Evolutionary conservation across 495 filamentous ascomycete genomes (phyloP).

Genomic region (Barbatosphaeria neglecta): DNA sequence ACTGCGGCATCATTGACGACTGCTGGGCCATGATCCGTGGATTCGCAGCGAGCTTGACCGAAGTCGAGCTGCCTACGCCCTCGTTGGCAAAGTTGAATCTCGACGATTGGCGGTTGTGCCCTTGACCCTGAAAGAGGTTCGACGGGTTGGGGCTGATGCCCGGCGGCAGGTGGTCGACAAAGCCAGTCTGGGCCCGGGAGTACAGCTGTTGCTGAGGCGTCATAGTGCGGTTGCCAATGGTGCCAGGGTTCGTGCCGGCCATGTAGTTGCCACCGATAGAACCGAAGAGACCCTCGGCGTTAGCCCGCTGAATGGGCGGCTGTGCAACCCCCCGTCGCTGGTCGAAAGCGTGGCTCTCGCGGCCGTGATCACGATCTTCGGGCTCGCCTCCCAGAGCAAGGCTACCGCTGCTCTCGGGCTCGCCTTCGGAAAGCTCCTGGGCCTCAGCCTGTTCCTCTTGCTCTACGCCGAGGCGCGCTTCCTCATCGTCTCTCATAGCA

Average conservation of each 20-base stretch:
- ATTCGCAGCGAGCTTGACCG: constrained; percentile 77
- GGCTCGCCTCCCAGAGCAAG: constrained; percentile 84
- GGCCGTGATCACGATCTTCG: constrained; percentile 53
- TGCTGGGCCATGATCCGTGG: constrained; percentile 82
- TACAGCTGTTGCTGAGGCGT: constrained; percentile 78
- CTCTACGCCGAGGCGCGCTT: constrained; percentile 45
- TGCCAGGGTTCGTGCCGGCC: constrained; percentile 34
- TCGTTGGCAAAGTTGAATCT: constrained; percentile 85
- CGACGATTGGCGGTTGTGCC: constrained; percentile 75
- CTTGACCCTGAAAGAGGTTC: constrained; percentile 58
- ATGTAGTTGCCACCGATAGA: constrained; percentile 41
- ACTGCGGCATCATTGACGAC: constrained; percentile 74
- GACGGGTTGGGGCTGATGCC: constrained; percentile 33
- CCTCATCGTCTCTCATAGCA: constrained; percentile 58
- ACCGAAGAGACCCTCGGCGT: constrained; percentile 41
- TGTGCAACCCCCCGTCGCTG: constrained; percentile 47
- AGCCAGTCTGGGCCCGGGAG: constrained; percentile 43
- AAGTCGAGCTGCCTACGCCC: constrained; percentile 39
- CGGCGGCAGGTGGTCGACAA: constrained; percentile 45
- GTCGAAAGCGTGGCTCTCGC: constrained; percentile 41
- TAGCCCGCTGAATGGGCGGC: constrained; percentile 59
- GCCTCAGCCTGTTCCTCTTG: constrained; percentile 37
- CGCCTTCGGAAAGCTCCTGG: constrained; percentile 30
- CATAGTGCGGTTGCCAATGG: constrained; percentile 54
- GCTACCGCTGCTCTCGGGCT: constrained; percentile 67